Base-by-base conservation (phyloP, 768 basidiomycete genomes). In the Cystofilobasidium macerans region DNA sequence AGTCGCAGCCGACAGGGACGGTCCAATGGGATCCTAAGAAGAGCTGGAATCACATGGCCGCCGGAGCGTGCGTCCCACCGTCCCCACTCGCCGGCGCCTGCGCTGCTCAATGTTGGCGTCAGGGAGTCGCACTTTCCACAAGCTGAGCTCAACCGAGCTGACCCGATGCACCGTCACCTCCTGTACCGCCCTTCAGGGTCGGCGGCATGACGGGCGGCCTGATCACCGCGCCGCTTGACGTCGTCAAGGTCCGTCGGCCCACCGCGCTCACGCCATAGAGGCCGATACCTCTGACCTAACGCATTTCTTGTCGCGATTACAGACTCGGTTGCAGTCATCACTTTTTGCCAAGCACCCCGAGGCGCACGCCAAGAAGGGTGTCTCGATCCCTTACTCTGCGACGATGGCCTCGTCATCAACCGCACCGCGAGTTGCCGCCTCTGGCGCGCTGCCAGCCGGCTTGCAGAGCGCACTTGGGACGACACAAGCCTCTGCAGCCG, bases 151-250 rank as follows among this genome's bases (percentile, higher is more conserved):
- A 63, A 61, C n/a, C 45, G 26, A 48, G 20, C 45, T 48, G 45
- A 48, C 45, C 16, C n/a, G n/a, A n/a, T n/a, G n/a, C n/a, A n/a
- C n/a, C n/a, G n/a, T n/a, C n/a, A n/a, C n/a, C n/a, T 7, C n/a
- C 47, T 48, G 28, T 11, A 30, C 26, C 18, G 18, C n/a, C 26
- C 22, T 61, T 45, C 61, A 97, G 94, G 26, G 79, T 97, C 22
- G 95, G 94, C 30, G 95, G 93, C 45, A 94, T 98, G 92, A 89
- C 89, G 73, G 95, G 94, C 38, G 92, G 92, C 22, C 87, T 95
- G 67, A 86, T 97, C 3, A 99, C 95, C 0, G 91, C 90, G 51
- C 94, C 95, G 0, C 94, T 99, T 72, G 95, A 99, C 76, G 91
- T 99, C 36, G 92, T 98, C 69, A 98, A 97, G 69, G 74, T 75